Base-by-base conservation (phyloP, 1,139 yeast species). In the Nadsonia commutata region DNA sequence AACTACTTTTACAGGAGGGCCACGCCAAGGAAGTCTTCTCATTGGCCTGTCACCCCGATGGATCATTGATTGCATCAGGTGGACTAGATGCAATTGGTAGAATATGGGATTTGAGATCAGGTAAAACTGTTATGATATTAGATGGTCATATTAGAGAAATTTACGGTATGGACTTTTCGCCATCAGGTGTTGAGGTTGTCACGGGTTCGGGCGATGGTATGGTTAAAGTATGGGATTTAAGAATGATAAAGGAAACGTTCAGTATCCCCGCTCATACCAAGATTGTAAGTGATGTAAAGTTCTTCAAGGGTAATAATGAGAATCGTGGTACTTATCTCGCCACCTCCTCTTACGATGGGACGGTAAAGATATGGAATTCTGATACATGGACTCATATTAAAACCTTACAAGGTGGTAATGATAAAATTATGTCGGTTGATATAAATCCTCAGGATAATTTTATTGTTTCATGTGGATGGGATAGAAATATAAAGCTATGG, bases 51-150 rank as follows among this genome's bases (percentile, higher is more conserved):
- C 95, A 88, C 46, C 70, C 71, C 0, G 95, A 86, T 55, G 97
- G 97, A 1, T 68, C 90, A 3, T 58, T 90, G 4, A 57, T 80
- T 9, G 79, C 80, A 0, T 74, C 88, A 7, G 94, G 81, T 2
- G 95, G 96, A 0, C 64, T 78, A 8, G 97, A 90, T 58, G 84
- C 81, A 1, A 62, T 78, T 18, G 78, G 78, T 0, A 65, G 81
- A 40, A 57, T 86, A 4, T 90, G 97, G 97, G 98, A 90, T 61
- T 57, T 90, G 42, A 65, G 98, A 44, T 70, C 82, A 0, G 98
- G 97, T 1, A 68, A 76, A 46, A 67, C 77, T 0, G 68, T 84
- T 2, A 67, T 75, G 58, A 63, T 70, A 3, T 59, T 85, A 3
- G 68, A 72, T 41, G 78, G 82, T 1, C 98, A 90, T 57, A 71